Conservation (phyloP, 805 yeast genomes). For the Tetrapisispora nanseiensis region DNA sequence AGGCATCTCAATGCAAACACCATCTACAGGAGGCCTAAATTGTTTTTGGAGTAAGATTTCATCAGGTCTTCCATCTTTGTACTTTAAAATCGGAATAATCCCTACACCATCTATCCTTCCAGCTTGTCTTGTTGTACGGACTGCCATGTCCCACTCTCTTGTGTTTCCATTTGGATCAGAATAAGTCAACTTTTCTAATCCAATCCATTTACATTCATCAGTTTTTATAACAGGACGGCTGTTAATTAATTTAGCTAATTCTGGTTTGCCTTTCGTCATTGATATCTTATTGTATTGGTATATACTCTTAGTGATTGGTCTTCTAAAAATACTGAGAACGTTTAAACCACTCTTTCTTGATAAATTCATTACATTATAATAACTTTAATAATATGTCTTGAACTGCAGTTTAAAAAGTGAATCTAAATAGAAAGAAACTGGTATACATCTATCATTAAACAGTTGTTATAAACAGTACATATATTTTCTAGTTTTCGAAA, state of each 20-base stretch:
- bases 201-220: conserved; percentile 55
- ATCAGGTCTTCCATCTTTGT: conserved; percentile 39
- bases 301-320: neutral
- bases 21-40: conserved; percentile 85
- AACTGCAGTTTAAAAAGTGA: too few species aligned
- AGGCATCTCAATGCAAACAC: conserved; percentile 86
- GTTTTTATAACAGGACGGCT: conserved; percentile 27
- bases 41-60: conserved; percentile 68
- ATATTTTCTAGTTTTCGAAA: too few species aligned
- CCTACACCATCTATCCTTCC: conserved; percentile 81
- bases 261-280: conserved; percentile 29
- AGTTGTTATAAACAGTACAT: too few species aligned
- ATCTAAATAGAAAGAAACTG: too few species aligned
- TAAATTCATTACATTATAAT: neutral
- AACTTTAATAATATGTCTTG: too few species aligned
- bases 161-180: conserved; percentile 58
- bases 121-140: conserved; percentile 58
- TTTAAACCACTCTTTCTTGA: neutral
- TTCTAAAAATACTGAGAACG: neutral
- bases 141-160: conserved; percentile 88
- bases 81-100: conserved; percentile 60
- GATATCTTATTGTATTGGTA: conserved; percentile 17
- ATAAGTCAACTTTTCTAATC: conserved; percentile 56
- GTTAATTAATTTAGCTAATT: conserved; percentile 27
- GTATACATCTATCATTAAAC: too few species aligned